Evolutionary conservation across 2,329 filamentous ascomycete species (phyloP), one percentile per base, ranked within the genome.

Genomic region (Cercospora sesami): DNA sequence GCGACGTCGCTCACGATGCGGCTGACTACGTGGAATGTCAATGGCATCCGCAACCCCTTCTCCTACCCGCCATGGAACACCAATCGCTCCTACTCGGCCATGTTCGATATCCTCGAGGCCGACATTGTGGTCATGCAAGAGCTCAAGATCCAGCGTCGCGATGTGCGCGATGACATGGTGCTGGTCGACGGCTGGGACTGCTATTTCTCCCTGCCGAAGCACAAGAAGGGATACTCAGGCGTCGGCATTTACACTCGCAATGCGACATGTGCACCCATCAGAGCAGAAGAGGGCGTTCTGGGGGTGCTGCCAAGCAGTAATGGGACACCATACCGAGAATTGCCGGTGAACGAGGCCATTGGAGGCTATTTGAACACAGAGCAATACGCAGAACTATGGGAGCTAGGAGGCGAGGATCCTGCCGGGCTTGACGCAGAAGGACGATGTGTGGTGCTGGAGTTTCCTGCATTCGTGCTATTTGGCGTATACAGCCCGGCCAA

Each of bases 111-210:
- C 53, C 86, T 99, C 6, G 91, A 95, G 78, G 89, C 94, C 63
- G 95, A 99, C 78, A 95, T 99, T 71, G 89, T 98, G 18, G 86
- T 97, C 67, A 93, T 98, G 83, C 95, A 99, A 79, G 95, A 98
- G 80, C 90, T 93, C 53, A 99, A 98, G 81, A 97, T 98, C 48
- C 95, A 98, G 77, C 87, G 91, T 66, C 97, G 97, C 78, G 94
- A 97, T 73, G 83, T 99, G 1, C 86, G 85, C 48, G 95, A 98
- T 84, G 95, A 98, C 74, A 98, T 98, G 93, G 94, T 98, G 9
- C 83, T 98, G 36, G 89, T 98, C 0, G 89, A 92, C 0, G 95
- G 95, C 12, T 99, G 94, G 94, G 95, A 99, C 78, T 94, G 94
- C 72, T 97, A 90, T 80, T 97, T 97, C 81, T 97, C 93, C 78